Evolutionary conservation across 2,329 filamentous ascomycete species (phyloP).

Genomic region (Plectosphaerella cucumerina): DNA sequence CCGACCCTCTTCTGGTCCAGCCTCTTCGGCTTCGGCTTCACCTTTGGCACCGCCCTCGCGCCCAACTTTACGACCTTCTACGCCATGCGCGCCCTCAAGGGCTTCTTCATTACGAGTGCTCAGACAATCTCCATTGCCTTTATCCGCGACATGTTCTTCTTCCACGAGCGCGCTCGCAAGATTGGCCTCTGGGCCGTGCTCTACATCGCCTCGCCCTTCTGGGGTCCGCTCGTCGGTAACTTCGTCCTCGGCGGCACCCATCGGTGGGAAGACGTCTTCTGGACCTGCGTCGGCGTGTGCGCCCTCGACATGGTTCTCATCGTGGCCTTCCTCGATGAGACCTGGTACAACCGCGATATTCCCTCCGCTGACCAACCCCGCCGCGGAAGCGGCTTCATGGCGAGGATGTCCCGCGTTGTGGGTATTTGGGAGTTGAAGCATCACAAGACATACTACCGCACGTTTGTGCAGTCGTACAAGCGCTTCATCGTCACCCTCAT

Average conservation of each 20-base stretch:
- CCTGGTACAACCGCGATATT: slow-evolving; percentile 43
- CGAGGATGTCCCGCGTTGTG: slow-evolving; percentile 11
- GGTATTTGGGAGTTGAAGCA: background rate
- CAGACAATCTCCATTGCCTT: slow-evolving; percentile 45
- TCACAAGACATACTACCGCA: background rate
- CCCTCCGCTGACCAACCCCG: slow-evolving; percentile 28
- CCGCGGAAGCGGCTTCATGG: slow-evolving; percentile 18
- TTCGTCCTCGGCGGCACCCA: slow-evolving; percentile 41
- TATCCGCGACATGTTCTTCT: slow-evolving; percentile 57
- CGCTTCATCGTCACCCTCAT: slow-evolving; percentile 31
- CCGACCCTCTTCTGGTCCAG: slow-evolving; percentile 22
- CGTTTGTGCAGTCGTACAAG: slow-evolving; percentile 27
- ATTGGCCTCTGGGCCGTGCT: slow-evolving; percentile 43
- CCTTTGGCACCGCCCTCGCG: slow-evolving; percentile 17
- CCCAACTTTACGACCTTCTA: slow-evolving; percentile 18
- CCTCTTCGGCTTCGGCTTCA: slow-evolving; percentile 16
- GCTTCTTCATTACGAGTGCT: slow-evolving; percentile 41
- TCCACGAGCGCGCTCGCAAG: slow-evolving; percentile 49
- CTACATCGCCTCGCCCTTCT: slow-evolving; percentile 37
- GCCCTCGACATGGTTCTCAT: slow-evolving; percentile 32
- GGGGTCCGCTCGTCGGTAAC: slow-evolving; percentile 38
- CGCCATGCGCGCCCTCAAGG: slow-evolving; percentile 20
- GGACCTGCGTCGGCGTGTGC: slow-evolving; percentile 39
- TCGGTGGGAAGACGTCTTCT: slow-evolving; percentile 42
- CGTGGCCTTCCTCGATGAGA: slow-evolving; percentile 40